Evolutionary conservation across 108 stramenopile genomes (phyloP).

Genomic region (Aurantiochytrium sp.): DNA sequence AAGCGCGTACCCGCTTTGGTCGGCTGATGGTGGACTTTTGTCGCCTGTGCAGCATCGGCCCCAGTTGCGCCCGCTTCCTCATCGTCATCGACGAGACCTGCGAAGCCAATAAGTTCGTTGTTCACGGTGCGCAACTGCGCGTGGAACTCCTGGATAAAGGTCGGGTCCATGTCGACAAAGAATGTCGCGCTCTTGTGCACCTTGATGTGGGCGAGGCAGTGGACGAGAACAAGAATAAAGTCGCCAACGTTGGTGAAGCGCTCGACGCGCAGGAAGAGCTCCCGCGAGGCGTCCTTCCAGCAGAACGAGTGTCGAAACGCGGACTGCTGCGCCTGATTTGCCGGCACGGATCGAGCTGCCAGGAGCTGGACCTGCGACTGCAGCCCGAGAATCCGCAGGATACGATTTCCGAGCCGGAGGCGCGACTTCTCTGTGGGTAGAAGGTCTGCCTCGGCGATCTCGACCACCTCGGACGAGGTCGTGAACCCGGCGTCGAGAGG

Average conservation of each 20-base stretch:
- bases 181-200: not conserved
- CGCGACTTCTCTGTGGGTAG: not conserved
- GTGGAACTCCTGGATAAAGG: slow-evolving; percentile 1
- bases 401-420: not conserved
- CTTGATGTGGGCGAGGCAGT: not conserved
- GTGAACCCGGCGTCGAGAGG: not conserved
- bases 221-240: not conserved
- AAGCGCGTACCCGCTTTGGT: no score
- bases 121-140: not conserved
- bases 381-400: not conserved
- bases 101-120: not conserved
- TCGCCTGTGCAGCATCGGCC: not conserved
- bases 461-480: not conserved
- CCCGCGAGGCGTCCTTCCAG: not conserved
- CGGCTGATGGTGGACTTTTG: no score
- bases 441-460: not conserved
- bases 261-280: not conserved
- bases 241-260: not conserved
- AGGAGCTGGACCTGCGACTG: not conserved
- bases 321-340: not conserved
- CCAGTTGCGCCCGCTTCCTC: not conserved
- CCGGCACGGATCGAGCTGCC: not conserved
- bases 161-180: not conserved
- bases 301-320: not conserved
- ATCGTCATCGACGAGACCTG: not conserved